Percentiles rank a stretch among this genome's conserved stretches.
These are phyloP conservation scores for Boletellus sp. DNA, from an alignment of 768 basidiomycete genomes.

Conservation along the genomic window DNA sequence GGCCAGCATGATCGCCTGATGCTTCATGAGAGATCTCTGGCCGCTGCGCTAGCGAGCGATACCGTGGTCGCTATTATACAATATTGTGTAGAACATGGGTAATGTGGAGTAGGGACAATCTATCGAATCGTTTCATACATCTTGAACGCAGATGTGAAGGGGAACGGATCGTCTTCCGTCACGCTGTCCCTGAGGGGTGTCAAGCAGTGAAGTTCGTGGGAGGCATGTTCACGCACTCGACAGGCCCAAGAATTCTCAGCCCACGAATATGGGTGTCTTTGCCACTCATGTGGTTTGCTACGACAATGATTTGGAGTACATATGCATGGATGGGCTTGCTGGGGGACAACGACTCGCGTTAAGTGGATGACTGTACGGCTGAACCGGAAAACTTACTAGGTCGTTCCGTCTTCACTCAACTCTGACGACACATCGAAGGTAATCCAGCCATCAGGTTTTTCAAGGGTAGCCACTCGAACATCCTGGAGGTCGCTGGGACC, in stretches of 20 bases:
- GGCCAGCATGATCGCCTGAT: background rate
- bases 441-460: conserved; percentile 94
- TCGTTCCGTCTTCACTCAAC: conserved; percentile 72
- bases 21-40: conserved; percentile 1
- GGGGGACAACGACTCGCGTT: background rate
- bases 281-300: conserved; percentile 96
- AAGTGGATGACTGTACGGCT: background rate
- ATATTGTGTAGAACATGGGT: conserved; percentile 25
- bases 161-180: conserved; percentile 66
- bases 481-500: conserved; percentile 91
- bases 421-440: conserved; percentile 82
- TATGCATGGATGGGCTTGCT: conserved; percentile 89
- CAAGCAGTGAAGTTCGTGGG: conserved; percentile 1
- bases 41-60: conserved; percentile 3
- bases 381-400: conserved; percentile 54
- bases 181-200: conserved; percentile 35
- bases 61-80: conserved; percentile 10
- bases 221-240: conserved; percentile 51
- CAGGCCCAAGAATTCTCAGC: conserved; percentile 78
- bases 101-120: conserved; percentile 21
- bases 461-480: conserved; percentile 76
- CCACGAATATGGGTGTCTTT: conserved; percentile 98
- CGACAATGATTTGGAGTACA: conserved; percentile 83
- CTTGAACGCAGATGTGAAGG: conserved; percentile 64
- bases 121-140: conserved; percentile 80